Conservation (phyloP, 768 basidiomycete genomes). For the Serendipita sp. region DNA sequence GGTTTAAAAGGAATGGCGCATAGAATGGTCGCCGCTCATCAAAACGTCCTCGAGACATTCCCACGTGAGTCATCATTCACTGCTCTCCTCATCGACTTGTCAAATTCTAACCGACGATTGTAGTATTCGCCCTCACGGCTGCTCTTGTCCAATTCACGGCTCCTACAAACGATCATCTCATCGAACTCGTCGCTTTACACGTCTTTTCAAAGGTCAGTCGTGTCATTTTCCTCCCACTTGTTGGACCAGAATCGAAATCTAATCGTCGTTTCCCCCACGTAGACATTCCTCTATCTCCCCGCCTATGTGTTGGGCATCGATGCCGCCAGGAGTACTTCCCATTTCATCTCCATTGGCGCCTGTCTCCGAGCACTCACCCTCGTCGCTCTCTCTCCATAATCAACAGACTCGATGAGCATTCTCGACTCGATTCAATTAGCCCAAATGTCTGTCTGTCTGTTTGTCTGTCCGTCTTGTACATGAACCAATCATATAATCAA, state of each 20-base stretch:
- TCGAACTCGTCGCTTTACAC: neutral
- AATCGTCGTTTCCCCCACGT: neutral
- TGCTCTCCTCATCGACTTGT: neutral
- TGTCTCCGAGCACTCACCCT: neutral
- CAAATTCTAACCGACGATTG: too few relatives aligned
- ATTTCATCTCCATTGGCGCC: neutral
- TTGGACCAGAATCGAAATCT: neutral
- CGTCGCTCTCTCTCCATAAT: neutral
- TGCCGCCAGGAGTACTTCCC: neutral
- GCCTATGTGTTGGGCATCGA: neutral
- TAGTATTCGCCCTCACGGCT: neutral
- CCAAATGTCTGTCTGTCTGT: too few relatives aligned
- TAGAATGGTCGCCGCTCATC: neutral
- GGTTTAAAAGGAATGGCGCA: neutral
- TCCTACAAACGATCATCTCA: neutral
- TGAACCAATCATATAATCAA: too few relatives aligned
- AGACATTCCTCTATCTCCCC: neutral
- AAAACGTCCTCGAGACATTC: neutral
- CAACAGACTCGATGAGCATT: neutral
- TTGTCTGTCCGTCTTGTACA: too few relatives aligned
- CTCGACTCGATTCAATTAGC: too few relatives aligned
- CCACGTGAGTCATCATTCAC: neutral
- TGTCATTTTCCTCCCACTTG: neutral
- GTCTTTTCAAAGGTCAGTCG: neutral
- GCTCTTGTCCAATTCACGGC: neutral